Base-by-base conservation (phyloP, 495 filamentous ascomycete species). In the Tuber melanosporum region DNA sequence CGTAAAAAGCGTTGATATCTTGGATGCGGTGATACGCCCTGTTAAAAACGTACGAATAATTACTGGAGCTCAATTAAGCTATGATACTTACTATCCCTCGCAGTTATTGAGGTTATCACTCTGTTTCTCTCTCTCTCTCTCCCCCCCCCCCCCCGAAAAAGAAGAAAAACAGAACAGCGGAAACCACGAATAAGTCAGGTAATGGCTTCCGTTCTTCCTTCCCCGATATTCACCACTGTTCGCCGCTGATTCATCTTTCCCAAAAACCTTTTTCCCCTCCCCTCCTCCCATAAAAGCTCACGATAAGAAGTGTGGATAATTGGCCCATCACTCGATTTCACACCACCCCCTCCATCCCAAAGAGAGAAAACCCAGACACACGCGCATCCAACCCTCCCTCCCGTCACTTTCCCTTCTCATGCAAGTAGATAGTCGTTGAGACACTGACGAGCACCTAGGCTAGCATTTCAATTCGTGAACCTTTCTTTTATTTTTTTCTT, bases 251-350 rank as follows among this genome's bases (percentile, higher is more conserved):
- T 66, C 26, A 66, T n/a, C 22, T 12, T n/a, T 26, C 57, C 57
- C 20, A 22, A n/a, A 57, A 57, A 22, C 5, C 20, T n/a, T 57
- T 57, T 9, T 10, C 22, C 22, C 49, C 32, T 32, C 32, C 49
- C 49, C 26, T 17, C 26, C 7, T 57, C 9, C 49, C 12, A 66
- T 32, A 32, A 66, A 26, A 66, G 6, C 26, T 32, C n/a, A 5
- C 9, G 57, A 66, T 66, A 66, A 66, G 57, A 66, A 32, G n/a
- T 2, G 10, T 32, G 57, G 22, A 32, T 66, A 66, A 66, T 66
- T 66, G 57, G 57, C n/a, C n/a, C 57, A 66, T 66, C n/a, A 66
- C 57, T 66, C 57, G 57, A 66, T 66, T 66, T 32, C 57, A 66
- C 57, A 32, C 57, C 57, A 32, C 57, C 57, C n/a, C 57, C 57